These are phyloP conservation scores for Pseudonectria foliicola DNA, from an alignment of 2,329 filamentous ascomycete species.

Conservation along the genomic window DNA sequence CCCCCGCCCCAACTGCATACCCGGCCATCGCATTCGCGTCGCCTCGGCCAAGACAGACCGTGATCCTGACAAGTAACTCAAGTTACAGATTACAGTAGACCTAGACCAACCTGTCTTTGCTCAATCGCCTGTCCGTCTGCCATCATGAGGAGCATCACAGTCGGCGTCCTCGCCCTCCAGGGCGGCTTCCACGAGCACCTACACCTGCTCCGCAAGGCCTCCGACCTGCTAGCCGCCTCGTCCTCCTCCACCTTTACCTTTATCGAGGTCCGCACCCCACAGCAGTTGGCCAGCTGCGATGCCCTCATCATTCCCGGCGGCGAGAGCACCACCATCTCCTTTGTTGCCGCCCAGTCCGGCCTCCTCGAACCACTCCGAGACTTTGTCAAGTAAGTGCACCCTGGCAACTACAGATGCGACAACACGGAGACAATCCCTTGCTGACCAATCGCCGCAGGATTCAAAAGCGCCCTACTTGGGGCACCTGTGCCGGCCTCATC, in stretches of 20 bases:
- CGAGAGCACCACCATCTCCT: slow-evolving; percentile 87
- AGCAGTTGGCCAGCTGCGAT: slow-evolving; percentile 66
- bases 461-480: slow-evolving; percentile 79
- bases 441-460: slow-evolving; percentile 42
- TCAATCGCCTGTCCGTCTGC: not conserved
- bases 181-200: slow-evolving; percentile 91
- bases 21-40: too few species aligned
- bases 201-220: slow-evolving; percentile 63
- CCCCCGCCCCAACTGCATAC: too few species aligned
- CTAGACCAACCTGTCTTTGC: too few species aligned
- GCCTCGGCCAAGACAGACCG: too few species aligned
- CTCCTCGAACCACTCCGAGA: slow-evolving; percentile 77
- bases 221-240: slow-evolving; percentile 35
- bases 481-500: slow-evolving; percentile 92
- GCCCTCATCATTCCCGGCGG: slow-evolving; percentile 87
- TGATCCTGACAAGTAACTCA: too few species aligned
- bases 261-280: slow-evolving; percentile 70
- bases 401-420: too few species aligned
- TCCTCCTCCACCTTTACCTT: slow-evolving; percentile 47
- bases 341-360: slow-evolving; percentile 75
- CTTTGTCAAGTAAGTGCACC: slow-evolving; percentile 83
- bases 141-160: slow-evolving; percentile 32
- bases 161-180: slow-evolving; percentile 70
- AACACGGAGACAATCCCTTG: too few species aligned
- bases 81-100: too few species aligned